Evolutionary conservation across 768 basidiomycete species (phyloP).

Genomic region (Hygrophorus russula): DNA sequence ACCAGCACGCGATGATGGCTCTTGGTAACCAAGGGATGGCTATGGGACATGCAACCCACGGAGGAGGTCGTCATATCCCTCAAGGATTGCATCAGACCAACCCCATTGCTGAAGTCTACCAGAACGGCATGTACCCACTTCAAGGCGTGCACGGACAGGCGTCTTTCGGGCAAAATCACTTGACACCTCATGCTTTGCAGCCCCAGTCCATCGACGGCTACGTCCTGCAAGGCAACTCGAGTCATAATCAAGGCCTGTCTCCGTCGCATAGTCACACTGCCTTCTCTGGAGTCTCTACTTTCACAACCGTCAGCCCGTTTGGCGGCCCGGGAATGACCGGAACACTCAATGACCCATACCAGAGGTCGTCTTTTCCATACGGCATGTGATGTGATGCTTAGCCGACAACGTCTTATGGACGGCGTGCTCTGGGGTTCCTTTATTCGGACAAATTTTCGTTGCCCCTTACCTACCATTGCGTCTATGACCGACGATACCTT

Average conservation of each 20-base stretch:
- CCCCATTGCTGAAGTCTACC: constrained; percentile 57
- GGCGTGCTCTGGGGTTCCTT: not conserved
- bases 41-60: constrained; percentile 15
- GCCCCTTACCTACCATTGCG: constrained; percentile 6
- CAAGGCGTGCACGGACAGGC: constrained; percentile 32
- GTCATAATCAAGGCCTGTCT: constrained; percentile 52
- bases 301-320: constrained; percentile 35
- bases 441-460: constrained; percentile 6
- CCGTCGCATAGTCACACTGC: constrained; percentile 46
- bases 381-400: constrained; percentile 47
- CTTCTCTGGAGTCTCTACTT: constrained; percentile 46
- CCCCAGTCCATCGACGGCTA: constrained; percentile 73
- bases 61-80: constrained; percentile 44
- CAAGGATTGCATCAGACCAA: constrained; percentile 40
- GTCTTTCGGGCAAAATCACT: constrained; percentile 46
- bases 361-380: constrained; percentile 62
- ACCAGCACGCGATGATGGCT: constrained; percentile 46
- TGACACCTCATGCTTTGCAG: constrained; percentile 45
- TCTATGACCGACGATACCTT: constrained; percentile 11
- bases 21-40: constrained; percentile 11
- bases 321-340: constrained; percentile 42
- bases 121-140: constrained; percentile 52
- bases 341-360: constrained; percentile 65
- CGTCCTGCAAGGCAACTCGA: constrained; percentile 63
- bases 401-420: not conserved